A percentile compares a stretch with the other conserved stretches of the same genome.
These are phyloP conservation scores for Podospora pseudocomata DNA, from an alignment of 495 filamentous ascomycete species.

Conservation along the genomic window DNA sequence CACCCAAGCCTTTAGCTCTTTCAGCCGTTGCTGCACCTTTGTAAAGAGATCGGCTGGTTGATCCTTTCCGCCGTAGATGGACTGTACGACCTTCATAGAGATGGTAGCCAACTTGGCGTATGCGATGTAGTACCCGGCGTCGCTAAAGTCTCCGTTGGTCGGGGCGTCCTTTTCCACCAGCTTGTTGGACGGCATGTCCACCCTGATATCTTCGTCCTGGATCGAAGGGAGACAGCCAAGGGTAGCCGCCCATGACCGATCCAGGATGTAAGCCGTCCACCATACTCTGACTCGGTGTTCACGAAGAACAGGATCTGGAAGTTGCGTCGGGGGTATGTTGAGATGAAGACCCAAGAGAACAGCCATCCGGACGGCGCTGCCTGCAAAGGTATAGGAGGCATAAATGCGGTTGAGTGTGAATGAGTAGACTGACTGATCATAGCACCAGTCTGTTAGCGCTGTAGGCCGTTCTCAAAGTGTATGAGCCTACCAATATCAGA, in stretches of 20 bases:
- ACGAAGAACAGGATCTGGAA: not conserved
- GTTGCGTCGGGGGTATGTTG: conserved; percentile 9
- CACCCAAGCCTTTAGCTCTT: conserved; percentile 12
- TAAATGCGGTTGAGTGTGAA: conserved; percentile 15
- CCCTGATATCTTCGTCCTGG: conserved; percentile 10
- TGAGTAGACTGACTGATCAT: not conserved
- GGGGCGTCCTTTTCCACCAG: not conserved
- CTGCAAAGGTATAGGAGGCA: conserved; percentile 5
- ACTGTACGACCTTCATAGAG: conserved; percentile 9
- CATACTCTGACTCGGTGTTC: conserved; percentile 10
- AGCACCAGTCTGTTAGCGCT: not conserved
- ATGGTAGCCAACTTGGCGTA: conserved; percentile 7
- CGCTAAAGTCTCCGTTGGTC: not conserved
- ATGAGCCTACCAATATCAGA: not conserved
- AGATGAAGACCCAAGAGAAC: conserved; percentile 9
- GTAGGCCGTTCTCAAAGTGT: too few species aligned
- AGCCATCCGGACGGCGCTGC: conserved; percentile 1
- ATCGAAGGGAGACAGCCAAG: not conserved
- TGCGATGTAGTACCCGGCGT: conserved; percentile 1
- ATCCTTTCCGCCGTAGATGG: conserved; percentile 10
- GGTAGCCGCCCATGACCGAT: conserved; percentile 3
- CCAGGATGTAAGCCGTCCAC: conserved; percentile 11
- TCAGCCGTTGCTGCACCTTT: conserved; percentile 11
- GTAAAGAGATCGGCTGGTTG: conserved; percentile 6
- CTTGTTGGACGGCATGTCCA: conserved; percentile 3